These are phyloP conservation scores for Leccinum pallidistipes DNA, from an alignment of 1,284 basidiomycete species.

Conservation along the genomic window DNA sequence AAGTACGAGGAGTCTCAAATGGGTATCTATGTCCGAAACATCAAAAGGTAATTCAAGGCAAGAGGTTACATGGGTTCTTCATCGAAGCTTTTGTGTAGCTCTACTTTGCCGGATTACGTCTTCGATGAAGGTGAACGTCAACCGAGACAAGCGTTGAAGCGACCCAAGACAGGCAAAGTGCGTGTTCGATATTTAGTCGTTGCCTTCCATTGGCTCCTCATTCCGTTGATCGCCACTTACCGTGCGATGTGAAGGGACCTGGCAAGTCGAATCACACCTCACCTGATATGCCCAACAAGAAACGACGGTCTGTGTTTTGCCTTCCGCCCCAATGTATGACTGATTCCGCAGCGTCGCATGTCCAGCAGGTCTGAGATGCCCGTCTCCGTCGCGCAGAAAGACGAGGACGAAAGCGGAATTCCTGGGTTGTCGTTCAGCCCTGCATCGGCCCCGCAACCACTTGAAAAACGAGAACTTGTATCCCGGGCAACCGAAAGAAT, in stretches of 20 bases:
- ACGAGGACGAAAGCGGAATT: constrained; percentile 41
- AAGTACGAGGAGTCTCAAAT: constrained; percentile 91
- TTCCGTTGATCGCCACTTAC: constrained; percentile 22
- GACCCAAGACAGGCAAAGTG: constrained; percentile 78
- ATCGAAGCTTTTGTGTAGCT: constrained; percentile 41
- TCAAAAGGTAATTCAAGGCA: constrained; percentile 72
- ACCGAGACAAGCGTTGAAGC: constrained; percentile 57
- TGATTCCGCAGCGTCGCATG: constrained; percentile 27
- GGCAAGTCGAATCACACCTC: constrained; percentile 65
- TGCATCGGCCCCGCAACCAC: constrained; percentile 32
- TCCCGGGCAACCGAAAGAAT: constrained; percentile 45
- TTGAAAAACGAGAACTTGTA: constrained; percentile 39
- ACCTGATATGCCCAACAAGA: constrained; percentile 75
- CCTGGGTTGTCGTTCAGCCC: constrained; percentile 37
- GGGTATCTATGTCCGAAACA: constrained; percentile 93
- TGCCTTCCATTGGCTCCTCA: constrained; percentile 12
- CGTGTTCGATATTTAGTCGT: constrained; percentile 31
- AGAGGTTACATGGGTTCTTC: constrained; percentile 15
- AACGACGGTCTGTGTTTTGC: constrained; percentile 49
- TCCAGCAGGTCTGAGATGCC: constrained; percentile 42
- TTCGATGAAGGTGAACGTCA: constrained; percentile 81
- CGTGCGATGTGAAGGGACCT: constrained; percentile 45
- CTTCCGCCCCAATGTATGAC: constrained; percentile 18
- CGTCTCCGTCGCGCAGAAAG: constrained; percentile 35
- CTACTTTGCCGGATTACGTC: constrained; percentile 77